Evolutionary conservation across 2,329 filamentous ascomycete genomes (phyloP), one percentile per base, ranked within the genome.

Genomic region (Curvularia lunata): DNA sequence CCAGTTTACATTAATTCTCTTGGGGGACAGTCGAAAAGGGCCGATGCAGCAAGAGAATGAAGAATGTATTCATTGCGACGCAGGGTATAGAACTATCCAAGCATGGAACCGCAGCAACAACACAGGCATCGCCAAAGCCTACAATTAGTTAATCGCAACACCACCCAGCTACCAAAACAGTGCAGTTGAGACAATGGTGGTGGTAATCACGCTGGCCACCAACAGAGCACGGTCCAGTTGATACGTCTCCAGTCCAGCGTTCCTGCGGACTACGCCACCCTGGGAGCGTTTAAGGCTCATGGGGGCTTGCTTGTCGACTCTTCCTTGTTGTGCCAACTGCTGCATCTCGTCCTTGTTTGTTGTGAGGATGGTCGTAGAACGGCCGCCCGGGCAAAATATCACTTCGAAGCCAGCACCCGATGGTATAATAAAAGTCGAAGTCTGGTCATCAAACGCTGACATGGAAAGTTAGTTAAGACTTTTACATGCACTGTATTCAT

Each of bases 321-420:
- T 64, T 18, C 74, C 74, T 7, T 62, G 64, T 50, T 76, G 68
- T 18, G 72, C 64, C 18, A 77, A 62, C 37, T 76, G 68, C 19
- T 64, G 66, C 66, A 77, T 71, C 54, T 75, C 63, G 5, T 71
- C 72, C 23, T 67, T 58, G 34, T 77, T 74, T 6, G 76, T 75
- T 16, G 75, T 73, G 25, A 83, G 67, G 48, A 83, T 83, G 49
- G 78, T 80, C 23, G 82, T 83, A 38, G 80, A 82, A 51, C 80
- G 76, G 16, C 79, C 82, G 18, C 81, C 80, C 13, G 91, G 91
- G 73, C 91, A 95, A 74, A 95, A 91, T 9, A 90, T 83, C 13
- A 95, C 83, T 73, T 93, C 86, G 81, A 90, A 95, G 0, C 90
- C 90, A 21, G 88, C 90, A 18, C 91, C 91, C 32, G 79, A 77